Evolutionary conservation across 352 stramenopile genomes (phyloP).

Genomic region (Globisporangium cystogenes): DNA sequence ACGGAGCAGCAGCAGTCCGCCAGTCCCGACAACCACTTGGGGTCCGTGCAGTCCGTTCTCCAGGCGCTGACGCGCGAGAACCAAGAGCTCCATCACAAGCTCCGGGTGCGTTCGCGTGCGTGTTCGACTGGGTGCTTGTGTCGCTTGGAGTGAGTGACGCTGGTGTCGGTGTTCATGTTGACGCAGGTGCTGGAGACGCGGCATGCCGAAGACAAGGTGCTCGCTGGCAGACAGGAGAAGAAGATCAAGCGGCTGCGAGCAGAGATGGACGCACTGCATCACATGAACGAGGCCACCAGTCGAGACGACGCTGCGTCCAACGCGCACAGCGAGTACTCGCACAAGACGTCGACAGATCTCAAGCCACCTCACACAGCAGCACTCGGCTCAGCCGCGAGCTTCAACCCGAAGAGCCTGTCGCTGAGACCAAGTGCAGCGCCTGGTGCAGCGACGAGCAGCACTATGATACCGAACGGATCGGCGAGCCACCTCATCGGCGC

Average conservation of each 20-base stretch:
- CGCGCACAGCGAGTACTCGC: conserved; percentile 13
- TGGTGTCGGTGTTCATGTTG: background rate
- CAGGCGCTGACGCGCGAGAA: conserved; percentile 63
- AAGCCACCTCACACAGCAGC: conserved; percentile 10
- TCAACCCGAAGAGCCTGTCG: background rate
- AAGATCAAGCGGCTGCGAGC: conserved; percentile 60
- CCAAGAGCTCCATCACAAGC: conserved; percentile 58
- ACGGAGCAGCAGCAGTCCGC: conserved; percentile 24
- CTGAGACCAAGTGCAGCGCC: background rate
- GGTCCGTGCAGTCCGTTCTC: conserved; percentile 34
- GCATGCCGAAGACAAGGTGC: conserved; percentile 51
- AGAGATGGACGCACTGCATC: conserved; percentile 71
- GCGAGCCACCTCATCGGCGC: conserved; percentile 27
- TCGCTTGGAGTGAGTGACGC: background rate
- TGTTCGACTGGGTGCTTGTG: background rate
- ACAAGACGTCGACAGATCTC: conserved; percentile 9
- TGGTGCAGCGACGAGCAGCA: background rate
- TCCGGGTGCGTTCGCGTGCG: conserved; percentile 21
- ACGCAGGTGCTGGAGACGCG: conserved; percentile 48
- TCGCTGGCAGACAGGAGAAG: conserved; percentile 53
- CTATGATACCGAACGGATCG: background rate
- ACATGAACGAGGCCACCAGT: conserved; percentile 51
- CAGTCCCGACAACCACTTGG: conserved; percentile 10
- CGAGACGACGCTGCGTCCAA: conserved; percentile 20
- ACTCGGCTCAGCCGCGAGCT: background rate